Conservation (phyloP, 2,329 filamentous ascomycete genomes). For the Alternaria ethzedia region DNA sequence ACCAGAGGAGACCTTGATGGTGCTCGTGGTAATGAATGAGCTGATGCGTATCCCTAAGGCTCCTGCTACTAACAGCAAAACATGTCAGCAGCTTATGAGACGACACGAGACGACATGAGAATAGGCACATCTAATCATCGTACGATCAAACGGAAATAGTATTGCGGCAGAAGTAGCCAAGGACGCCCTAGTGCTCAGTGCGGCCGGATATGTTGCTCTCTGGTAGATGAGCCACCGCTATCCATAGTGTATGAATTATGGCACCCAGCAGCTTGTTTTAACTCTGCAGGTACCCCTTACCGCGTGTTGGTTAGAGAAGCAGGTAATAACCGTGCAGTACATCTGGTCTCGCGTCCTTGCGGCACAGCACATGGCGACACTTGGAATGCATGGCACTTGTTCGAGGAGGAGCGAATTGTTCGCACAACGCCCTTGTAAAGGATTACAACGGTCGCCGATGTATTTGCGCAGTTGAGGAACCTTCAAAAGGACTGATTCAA, state of each 20-base stretch:
- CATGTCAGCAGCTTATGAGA: not conserved
- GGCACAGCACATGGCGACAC: slow-evolving; percentile 1
- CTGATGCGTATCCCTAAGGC: not conserved
- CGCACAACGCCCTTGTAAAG: not conserved
- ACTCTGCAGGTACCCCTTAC: not conserved
- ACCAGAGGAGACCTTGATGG: not conserved
- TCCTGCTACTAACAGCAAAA: not conserved
- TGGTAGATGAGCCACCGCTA: not conserved
- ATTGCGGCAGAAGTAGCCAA: not conserved
- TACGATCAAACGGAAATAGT: not conserved
- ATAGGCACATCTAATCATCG: not conserved
- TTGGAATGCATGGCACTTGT: not conserved
- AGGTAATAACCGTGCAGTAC: not conserved
- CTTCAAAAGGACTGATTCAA: not conserved
- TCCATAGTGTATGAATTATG: not conserved
- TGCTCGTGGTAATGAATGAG: not conserved
- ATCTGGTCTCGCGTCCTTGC: not conserved
- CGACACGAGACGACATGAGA: not conserved
- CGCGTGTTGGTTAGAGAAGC: not conserved
- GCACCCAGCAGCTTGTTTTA: not conserved
- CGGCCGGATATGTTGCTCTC: not conserved
- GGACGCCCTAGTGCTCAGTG: not conserved
- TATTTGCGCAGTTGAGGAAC: not conserved
- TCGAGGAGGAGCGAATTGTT: not conserved
- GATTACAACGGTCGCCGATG: not conserved